Conservation (phyloP, 1,284 basidiomycete species). For the Tilletia caries region DNA sequence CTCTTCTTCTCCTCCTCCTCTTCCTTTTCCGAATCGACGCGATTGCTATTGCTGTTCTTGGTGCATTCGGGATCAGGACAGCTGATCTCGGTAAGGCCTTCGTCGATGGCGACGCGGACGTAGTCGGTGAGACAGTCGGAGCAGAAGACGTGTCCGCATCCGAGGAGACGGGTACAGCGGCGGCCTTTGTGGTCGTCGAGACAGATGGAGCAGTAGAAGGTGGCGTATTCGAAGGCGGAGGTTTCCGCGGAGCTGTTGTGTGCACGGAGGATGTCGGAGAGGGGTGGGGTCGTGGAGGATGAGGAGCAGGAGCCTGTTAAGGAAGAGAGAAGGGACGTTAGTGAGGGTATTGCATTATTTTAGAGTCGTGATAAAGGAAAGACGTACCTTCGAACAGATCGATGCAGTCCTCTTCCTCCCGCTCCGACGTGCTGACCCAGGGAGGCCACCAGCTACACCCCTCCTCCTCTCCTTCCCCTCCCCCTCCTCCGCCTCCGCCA, state of each 20-base stretch:
- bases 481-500: background rate
- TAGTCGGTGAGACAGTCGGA: slow-evolving; percentile 30
- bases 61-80: slow-evolving; percentile 37
- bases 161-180: slow-evolving; percentile 23
- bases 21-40: background rate
- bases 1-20: slow-evolving; percentile 7
- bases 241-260: slow-evolving; percentile 17
- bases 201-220: slow-evolving; percentile 36
- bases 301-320: background rate
- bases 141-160: slow-evolving; percentile 37
- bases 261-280: background rate
- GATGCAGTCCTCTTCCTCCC: background rate
- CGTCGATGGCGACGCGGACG: slow-evolving; percentile 28
- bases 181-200: slow-evolving; percentile 32
- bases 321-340: background rate
- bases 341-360: too few species aligned
- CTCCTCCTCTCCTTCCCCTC: too few species aligned
- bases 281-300: background rate
- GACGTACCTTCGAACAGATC: slow-evolving; percentile 1
- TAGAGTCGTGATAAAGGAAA: too few species aligned
- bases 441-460: too few species aligned
- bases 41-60: background rate
- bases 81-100: slow-evolving; percentile 20
- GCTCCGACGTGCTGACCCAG: too few species aligned
- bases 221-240: slow-evolving; percentile 25